phyloP scores from a whole-genome alignment of 441 rosid species.

The Theobroma grandiflorum region DNA sequence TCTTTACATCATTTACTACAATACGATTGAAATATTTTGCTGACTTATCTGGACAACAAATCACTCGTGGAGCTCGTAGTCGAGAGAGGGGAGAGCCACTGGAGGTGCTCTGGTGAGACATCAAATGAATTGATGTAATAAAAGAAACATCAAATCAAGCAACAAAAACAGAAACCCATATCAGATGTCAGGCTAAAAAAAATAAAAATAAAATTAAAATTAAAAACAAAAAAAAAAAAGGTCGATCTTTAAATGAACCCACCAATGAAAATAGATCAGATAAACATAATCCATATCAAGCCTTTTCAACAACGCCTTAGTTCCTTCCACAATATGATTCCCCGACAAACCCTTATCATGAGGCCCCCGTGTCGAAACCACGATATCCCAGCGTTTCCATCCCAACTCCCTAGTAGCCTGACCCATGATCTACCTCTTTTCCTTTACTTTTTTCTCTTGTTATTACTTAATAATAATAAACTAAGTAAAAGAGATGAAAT shows the following conservation, averaged over 20 bases:
- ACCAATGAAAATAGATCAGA: conserved; percentile 87
- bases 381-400: conserved; percentile 93
- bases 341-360: conserved; percentile 89
- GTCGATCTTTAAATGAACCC: neutral
- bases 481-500: too few relatives aligned
- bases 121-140: neutral
- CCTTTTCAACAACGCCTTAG: conserved; percentile 87
- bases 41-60: too few relatives aligned
- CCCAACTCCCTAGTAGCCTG: conserved; percentile 96
- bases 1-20: too few relatives aligned
- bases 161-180: neutral
- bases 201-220: neutral
- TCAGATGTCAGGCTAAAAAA: neutral
- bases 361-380: conserved; percentile 87
- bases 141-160: neutral
- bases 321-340: conserved; percentile 92
- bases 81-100: too few relatives aligned
- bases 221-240: neutral
- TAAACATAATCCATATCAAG: conserved; percentile 97
- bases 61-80: too few relatives aligned
- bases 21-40: too few relatives aligned
- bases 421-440: conserved; percentile 99
- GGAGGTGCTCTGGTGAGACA: too few relatives aligned
- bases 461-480: too few relatives aligned
- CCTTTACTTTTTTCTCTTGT: too few relatives aligned